phyloP scores from a whole-genome alignment of 164 flowering plant species.

The Macadamia integrifolia region DNA sequence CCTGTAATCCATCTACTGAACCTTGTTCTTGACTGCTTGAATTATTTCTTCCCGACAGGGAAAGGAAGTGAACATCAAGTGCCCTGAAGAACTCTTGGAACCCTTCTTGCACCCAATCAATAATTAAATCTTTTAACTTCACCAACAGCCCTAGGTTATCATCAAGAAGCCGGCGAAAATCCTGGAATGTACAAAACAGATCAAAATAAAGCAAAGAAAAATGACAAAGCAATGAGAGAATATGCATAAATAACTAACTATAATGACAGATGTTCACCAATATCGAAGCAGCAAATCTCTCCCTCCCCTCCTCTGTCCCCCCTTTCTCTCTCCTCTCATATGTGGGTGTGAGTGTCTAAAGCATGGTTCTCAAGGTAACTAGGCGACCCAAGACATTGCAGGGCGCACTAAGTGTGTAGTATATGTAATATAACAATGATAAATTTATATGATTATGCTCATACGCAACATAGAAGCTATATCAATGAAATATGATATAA shows the following conservation, averaged over 20 bases:
- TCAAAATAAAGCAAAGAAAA: conserved; percentile 2
- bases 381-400: no score
- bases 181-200: conserved; percentile 41
- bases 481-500: no score
- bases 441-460: no score
- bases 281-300: no score
- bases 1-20: conserved; percentile 42
- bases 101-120: conserved; percentile 96
- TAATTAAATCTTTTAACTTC: conserved; percentile 49
- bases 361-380: no score
- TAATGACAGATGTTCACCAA: not conserved
- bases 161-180: conserved; percentile 79
- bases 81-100: conserved; percentile 82
- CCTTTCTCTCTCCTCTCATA: no score
- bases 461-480: no score
- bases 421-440: no score
- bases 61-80: conserved; percentile 55
- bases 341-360: no score
- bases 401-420: no score
- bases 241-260: not conserved
- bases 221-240: not conserved
- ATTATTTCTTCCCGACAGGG: conserved; percentile 56
- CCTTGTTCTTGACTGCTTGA: conserved; percentile 35
- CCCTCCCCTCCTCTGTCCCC: no score
- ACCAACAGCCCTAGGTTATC: conserved; percentile 51